A percentile compares a stretch with the other conserved stretches of the same genome.
phyloP scores from a whole-genome alignment of 2,329 filamentous ascomycete genomes.

The Cladosporium velox region DNA sequence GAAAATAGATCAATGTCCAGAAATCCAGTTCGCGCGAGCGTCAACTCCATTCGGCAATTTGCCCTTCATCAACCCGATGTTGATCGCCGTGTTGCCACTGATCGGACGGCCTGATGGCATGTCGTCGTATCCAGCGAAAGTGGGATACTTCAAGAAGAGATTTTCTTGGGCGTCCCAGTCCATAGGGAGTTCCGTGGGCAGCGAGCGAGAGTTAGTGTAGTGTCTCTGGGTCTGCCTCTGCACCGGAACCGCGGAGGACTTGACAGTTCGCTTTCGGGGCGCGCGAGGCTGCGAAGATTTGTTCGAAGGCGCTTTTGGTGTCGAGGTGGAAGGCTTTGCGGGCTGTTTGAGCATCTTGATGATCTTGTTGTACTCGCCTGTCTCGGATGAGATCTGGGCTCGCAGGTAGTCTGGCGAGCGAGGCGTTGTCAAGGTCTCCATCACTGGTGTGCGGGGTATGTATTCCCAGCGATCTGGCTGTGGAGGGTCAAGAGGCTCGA shows the following conservation, averaged over 20 bases:
- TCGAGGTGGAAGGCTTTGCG: conserved; percentile 3
- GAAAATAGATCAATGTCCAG: conserved; percentile 8
- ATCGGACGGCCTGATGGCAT: conserved; percentile 4
- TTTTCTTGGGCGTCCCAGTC: conserved; percentile 21
- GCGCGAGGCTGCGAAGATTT: conserved; percentile 6
- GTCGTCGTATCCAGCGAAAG: conserved; percentile 2
- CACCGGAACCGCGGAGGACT: neutral
- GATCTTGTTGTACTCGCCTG: conserved; percentile 73
- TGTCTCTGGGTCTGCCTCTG: conserved; percentile 6
- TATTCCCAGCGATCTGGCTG: conserved; percentile 66
- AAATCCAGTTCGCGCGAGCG: conserved; percentile 2
- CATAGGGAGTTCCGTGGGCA: conserved; percentile 13
- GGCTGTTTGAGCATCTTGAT: conserved; percentile 56
- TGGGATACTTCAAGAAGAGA: conserved; percentile 13
- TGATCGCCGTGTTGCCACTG: conserved; percentile 21
- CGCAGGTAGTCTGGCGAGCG: conserved; percentile 61
- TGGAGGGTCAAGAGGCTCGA: conserved; percentile 61
- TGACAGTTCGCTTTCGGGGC: conserved; percentile 2
- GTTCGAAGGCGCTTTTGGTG: neutral
- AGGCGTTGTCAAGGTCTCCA: conserved; percentile 62
- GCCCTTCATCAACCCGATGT: conserved; percentile 22
- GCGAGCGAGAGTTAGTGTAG: conserved; percentile 5
- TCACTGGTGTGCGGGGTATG: conserved; percentile 71
- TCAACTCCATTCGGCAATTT: conserved; percentile 12
- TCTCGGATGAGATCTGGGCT: conserved; percentile 77